phyloP scores from a whole-genome alignment of 345 rosid genomes.

The Populus ilicifolia region DNA sequence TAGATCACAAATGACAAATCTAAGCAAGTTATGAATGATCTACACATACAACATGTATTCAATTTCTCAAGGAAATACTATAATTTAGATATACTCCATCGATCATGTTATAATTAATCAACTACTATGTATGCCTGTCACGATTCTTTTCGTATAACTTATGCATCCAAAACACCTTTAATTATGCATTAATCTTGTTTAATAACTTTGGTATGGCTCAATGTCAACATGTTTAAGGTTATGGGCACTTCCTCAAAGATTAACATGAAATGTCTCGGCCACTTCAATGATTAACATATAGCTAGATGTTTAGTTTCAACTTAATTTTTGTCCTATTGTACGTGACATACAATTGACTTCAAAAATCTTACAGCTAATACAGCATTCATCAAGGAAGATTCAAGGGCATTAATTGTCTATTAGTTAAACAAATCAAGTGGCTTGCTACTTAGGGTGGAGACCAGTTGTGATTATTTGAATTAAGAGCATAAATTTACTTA shows the following conservation, averaged over 20 bases:
- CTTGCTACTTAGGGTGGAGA: constrained; percentile 16
- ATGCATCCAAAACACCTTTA: no score
- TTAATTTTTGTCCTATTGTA: not conserved
- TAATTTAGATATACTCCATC: not conserved
- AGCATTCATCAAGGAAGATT: not conserved
- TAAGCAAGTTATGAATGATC: no score
- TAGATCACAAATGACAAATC: no score
- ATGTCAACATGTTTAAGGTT: not conserved
- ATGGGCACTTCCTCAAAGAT: not conserved
- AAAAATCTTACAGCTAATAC: not conserved
- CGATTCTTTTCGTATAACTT: not conserved
- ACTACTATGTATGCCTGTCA: not conserved
- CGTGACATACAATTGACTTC: not conserved
- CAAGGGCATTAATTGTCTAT: not conserved
- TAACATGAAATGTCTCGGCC: not conserved
- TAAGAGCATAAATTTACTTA: not conserved
- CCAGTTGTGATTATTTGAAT: constrained; percentile 11
- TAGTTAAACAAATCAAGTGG: not conserved
- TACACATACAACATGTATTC: no score
- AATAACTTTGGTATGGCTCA: not conserved
- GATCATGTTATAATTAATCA: not conserved
- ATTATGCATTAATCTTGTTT: not conserved
- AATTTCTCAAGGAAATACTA: not conserved
- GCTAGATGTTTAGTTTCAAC: not conserved
- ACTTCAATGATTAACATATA: not conserved